These are phyloP conservation scores for Chaetoscypha palmicola DNA, from an alignment of 2,329 filamentous ascomycete genomes.

Conservation along the genomic window DNA sequence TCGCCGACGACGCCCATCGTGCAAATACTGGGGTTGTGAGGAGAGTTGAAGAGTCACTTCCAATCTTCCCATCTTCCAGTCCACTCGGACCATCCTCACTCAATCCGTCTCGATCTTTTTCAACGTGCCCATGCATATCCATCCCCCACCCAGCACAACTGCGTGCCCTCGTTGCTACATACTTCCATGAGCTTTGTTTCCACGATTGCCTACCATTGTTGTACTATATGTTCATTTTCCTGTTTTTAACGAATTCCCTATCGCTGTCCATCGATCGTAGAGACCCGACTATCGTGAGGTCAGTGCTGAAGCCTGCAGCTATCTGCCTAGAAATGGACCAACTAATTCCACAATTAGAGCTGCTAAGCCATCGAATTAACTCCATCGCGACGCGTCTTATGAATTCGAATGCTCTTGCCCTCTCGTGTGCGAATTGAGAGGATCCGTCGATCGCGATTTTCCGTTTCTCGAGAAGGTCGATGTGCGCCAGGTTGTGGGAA, in stretches of 20 bases:
- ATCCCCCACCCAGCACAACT: background rate
- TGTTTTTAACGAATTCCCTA: constrained; percentile 18
- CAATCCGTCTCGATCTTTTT: background rate
- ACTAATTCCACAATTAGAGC: constrained; percentile 14
- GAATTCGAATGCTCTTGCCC: background rate
- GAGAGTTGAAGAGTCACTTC: background rate
- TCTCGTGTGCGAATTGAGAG: constrained; percentile 8
- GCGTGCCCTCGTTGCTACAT: background rate
- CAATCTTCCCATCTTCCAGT: background rate
- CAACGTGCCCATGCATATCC: background rate
- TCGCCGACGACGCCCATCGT: background rate
- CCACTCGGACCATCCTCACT: background rate
- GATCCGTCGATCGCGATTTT: constrained; percentile 9
- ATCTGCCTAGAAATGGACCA: constrained; percentile 4
- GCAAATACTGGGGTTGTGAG: background rate
- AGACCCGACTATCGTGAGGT: constrained; percentile 1
- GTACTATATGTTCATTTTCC: constrained; percentile 1
- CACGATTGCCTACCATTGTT: constrained; percentile 2
- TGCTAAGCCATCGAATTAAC: constrained; percentile 16
- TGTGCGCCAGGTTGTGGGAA: constrained; percentile 9
- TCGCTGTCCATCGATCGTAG: constrained; percentile 3
- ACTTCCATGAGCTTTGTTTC: background rate
- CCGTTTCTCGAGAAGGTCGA: constrained; percentile 1
- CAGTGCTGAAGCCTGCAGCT: constrained; percentile 3
- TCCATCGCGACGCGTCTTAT: constrained; percentile 22